These are phyloP conservation scores for Trichosporon coremiiforme DNA, from an alignment of 1,284 basidiomycete genomes.

Conservation along the genomic window DNA sequence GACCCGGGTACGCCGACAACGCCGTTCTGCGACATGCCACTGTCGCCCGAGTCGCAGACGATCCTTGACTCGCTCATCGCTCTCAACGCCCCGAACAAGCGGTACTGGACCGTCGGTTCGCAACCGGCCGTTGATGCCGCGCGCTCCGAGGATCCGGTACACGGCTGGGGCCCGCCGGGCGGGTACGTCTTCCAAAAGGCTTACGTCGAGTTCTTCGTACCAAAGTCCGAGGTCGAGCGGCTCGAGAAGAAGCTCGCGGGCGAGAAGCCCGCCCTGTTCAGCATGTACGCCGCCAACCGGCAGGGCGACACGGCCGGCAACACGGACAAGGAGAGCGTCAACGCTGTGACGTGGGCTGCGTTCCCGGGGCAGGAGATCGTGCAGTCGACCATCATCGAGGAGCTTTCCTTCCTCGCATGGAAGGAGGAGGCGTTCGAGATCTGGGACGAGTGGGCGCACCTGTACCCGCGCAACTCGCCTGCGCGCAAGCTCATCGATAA, in stretches of 20 bases:
- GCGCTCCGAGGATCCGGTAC: slow-evolving; percentile 69
- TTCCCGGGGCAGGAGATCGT: slow-evolving; percentile 98
- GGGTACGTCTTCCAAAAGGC: slow-evolving; percentile 97
- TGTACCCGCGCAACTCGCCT: slow-evolving; percentile 74
- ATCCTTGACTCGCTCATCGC: slow-evolving; percentile 78
- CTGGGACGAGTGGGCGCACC: slow-evolving; percentile 91
- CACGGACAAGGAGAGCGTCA: slow-evolving; percentile 86
- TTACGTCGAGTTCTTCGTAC: slow-evolving; percentile 94
- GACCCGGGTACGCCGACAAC: slow-evolving; percentile 69
- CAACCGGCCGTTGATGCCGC: slow-evolving; percentile 90
- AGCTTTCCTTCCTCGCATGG: slow-evolving; percentile 95
- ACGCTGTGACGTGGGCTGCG: slow-evolving; percentile 99
- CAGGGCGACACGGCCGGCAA: slow-evolving; percentile 91
- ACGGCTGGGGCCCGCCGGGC: slow-evolving; percentile 89
- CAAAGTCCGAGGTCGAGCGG: slow-evolving; percentile 64
- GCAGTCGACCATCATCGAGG: slow-evolving; percentile 97
- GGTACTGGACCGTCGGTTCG: slow-evolving; percentile 95
- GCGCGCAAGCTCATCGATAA: slow-evolving; percentile 73
- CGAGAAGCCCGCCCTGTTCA: slow-evolving; percentile 64
- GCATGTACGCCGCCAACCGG: slow-evolving; percentile 82
- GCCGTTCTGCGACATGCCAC: slow-evolving; percentile 84
- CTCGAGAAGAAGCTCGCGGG: slow-evolving; percentile 64
- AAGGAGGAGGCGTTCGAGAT: slow-evolving; percentile 98
- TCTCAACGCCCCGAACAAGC: slow-evolving; percentile 66
- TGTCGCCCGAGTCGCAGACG: slow-evolving; percentile 79